Conservation (phyloP, 371 early-diverging fungal species). For the Mucor mucedo region DNA sequence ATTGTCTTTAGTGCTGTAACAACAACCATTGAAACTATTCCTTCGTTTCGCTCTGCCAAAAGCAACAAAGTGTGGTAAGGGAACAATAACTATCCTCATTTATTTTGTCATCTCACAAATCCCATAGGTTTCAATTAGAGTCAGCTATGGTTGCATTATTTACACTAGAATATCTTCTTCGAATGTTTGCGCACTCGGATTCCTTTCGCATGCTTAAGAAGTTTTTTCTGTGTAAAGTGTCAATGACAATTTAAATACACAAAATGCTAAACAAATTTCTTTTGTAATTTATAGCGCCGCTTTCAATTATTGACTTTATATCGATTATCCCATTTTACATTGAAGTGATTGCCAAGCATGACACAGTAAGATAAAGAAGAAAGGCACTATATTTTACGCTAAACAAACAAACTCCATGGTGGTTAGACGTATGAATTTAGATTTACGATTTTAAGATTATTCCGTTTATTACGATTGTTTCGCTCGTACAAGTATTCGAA, state of each 20-base stretch:
- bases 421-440: constrained; percentile 79
- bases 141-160: constrained; percentile 76
- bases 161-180: constrained; percentile 74
- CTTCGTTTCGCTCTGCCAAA: constrained; percentile 70
- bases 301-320: constrained; percentile 79
- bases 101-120: too few relatives aligned
- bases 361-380: constrained; percentile 58
- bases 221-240: constrained; percentile 39
- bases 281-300: constrained; percentile 50
- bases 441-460: constrained; percentile 80
- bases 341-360: constrained; percentile 67
- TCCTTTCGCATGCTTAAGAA: constrained; percentile 22
- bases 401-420: not conserved
- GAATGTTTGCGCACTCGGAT: constrained; percentile 52
- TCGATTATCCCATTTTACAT: constrained; percentile 86
- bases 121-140: constrained; percentile 73
- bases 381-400: not conserved
- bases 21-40: constrained; percentile 87
- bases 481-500: constrained; percentile 82
- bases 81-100: not conserved
- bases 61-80: constrained; percentile 63
- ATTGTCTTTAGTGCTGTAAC: constrained; percentile 79
- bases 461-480: constrained; percentile 82
- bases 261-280: too few relatives aligned
- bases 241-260: not conserved